These are phyloP conservation scores for Pseudognaphalium luteoalbum DNA, from an alignment of 129 eudicot species.

Conservation along the genomic window DNA sequence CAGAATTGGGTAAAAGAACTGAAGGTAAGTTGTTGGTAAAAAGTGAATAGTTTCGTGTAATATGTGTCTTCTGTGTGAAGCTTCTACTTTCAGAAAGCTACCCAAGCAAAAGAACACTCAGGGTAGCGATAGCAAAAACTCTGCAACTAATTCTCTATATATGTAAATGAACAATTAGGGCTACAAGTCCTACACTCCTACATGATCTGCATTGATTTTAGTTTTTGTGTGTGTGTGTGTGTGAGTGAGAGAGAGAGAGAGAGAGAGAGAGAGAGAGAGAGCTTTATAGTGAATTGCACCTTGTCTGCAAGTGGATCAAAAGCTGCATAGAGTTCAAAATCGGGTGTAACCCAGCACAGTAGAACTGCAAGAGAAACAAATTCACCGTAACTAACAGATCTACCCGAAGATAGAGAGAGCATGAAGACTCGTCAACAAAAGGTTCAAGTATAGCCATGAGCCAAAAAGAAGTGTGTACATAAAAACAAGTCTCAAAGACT, in stretches of 20 bases:
- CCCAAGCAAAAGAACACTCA: not conserved
- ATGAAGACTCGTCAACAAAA: not conserved
- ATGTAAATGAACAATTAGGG: not conserved
- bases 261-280: not conserved
- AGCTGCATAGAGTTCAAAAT: slow-evolving; percentile 97
- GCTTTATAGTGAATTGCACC: slow-evolving; percentile 45
- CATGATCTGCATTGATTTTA: not conserved
- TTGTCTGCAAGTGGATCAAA: slow-evolving; percentile 99
- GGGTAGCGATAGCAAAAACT: not conserved
- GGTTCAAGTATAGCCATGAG: not conserved
- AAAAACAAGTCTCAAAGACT: not conserved
- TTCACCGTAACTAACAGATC: not conserved
- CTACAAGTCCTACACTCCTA: not conserved
- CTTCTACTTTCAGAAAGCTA: not conserved
- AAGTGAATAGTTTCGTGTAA: not conserved
- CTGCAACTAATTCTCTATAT: not conserved
- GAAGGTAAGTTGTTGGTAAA: not conserved
- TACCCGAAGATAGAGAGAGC: not conserved
- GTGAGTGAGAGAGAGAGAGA: not conserved
- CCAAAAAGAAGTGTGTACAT: not conserved
- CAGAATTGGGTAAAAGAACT: too few relatives aligned
- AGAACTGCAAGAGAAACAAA: slow-evolving; percentile 54
- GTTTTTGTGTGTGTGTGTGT: not conserved
- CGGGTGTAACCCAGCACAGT: slow-evolving; percentile 95
- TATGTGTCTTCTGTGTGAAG: not conserved